Evolutionary conservation across 768 basidiomycete genomes (phyloP), one percentile per base, ranked within the genome.

Genomic region (Paxillus rubicundulus): DNA sequence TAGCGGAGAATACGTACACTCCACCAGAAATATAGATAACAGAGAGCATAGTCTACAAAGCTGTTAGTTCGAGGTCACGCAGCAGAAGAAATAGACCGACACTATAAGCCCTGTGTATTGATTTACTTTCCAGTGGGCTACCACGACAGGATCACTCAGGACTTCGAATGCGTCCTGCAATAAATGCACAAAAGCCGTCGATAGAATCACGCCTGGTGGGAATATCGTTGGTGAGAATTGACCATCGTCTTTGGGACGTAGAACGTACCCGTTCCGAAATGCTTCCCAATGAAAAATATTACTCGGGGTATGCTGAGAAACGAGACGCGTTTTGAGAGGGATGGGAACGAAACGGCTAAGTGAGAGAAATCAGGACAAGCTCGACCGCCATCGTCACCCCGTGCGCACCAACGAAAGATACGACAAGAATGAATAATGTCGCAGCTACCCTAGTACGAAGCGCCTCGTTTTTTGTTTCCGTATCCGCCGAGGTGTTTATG

Each of bases 241-340:
- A 27, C 9, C 4, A 30, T 9, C 5, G 14, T 28, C 2, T 13
- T n/a, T 2, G 32, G 20, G 37, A 47, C 27, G 6, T n/a, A 3
- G 36, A 47, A 50, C 59, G 2, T 12, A 81, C 84, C 82, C 13
- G 90, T 92, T 33, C 90, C 90, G 59, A 92, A 91, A 64, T 92
- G 90, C 61, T 91, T 92, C 36, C 87, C 89, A n/a, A 89, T 74
- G 68, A 92, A 92, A 65, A 92, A 92, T 16, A 86, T 61, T 14
- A 87, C 71, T 20, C 77, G 77, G 2, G 87, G 88, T 58, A 89
- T 83, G 47, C 77, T 77, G 18, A 90, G 60, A 51, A 74, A 74
- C 6, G 75, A 72, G 13, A 77, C 61, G 2, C 74, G 75, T 52
- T 78, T 81, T 0, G 88, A 87, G 21, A 89, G 51, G 1, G 81